Conservation (phyloP, 495 filamentous ascomycete species). For the Thermothielavioides terrestris region DNA sequence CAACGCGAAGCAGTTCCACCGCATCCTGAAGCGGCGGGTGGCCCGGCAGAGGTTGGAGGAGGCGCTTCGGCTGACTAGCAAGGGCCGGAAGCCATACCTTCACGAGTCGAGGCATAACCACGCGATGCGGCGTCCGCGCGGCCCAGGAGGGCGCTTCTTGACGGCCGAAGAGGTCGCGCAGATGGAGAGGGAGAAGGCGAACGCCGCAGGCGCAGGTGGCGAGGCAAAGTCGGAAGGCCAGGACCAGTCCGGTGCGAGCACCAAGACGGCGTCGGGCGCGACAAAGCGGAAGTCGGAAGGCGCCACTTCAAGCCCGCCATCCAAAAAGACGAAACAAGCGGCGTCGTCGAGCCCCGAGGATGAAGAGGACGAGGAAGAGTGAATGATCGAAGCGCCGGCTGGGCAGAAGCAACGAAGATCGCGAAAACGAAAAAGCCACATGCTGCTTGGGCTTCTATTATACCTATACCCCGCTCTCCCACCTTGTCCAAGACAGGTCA, state of each 20-base stretch:
- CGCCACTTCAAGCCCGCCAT: constrained; percentile 32
- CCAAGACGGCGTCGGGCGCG: constrained; percentile 33
- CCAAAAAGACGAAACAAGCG: constrained; percentile 49
- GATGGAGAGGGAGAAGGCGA: constrained; percentile 59
- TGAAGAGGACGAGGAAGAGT: constrained; percentile 45
- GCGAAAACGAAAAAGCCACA: constrained; percentile 8
- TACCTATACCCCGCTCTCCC: constrained; percentile 27
- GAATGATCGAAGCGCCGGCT: constrained; percentile 13
- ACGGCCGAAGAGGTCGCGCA: constrained; percentile 95
- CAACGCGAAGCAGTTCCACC: constrained; percentile 97
- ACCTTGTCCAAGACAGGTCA: constrained; percentile 18
- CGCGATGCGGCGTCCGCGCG: constrained; percentile 91
- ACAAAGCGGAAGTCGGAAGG: constrained; percentile 40
- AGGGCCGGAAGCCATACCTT: constrained; percentile 92
- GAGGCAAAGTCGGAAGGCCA: constrained; percentile 28
- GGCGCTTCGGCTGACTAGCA: constrained; percentile 78
- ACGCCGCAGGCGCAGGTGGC: constrained; percentile 22
- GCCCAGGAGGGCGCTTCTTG: constrained; percentile 92
- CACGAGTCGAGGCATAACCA: constrained; percentile 99
- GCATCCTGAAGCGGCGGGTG: constrained; percentile 87
- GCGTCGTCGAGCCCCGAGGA: constrained; percentile 35
- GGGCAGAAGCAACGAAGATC: constrained; percentile 27
- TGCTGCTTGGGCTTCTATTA: constrained; percentile 4
- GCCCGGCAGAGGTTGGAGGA: constrained; percentile 92
- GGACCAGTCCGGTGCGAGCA: constrained; percentile 2